Evolutionary conservation across 2,329 filamentous ascomycete genomes (phyloP).

Genomic region (Corinectria fuckeliana): DNA sequence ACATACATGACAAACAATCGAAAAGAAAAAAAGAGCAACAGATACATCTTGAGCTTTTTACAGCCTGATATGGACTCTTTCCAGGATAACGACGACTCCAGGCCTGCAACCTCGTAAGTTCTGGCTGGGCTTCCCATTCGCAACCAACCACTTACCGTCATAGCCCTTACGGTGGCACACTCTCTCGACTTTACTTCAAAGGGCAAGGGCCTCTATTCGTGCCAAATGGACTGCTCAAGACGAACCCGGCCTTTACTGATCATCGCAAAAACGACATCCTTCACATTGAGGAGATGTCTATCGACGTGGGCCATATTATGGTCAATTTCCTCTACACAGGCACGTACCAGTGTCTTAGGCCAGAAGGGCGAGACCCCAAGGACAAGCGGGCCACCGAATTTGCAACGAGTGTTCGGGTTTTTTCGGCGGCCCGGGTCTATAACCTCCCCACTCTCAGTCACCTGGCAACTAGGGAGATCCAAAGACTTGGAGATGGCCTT

Average conservation of each 20-base stretch:
- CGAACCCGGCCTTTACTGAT: not conserved
- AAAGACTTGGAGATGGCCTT: not conserved
- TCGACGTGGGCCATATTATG: not conserved
- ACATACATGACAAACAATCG: not conserved
- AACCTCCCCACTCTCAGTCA: not conserved
- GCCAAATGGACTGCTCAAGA: not conserved
- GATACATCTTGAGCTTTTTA: fast-evolving
- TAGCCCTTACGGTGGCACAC: not conserved
- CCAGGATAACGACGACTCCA: not conserved
- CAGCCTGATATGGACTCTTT: not conserved
- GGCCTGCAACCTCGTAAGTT: not conserved
- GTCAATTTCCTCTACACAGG: not conserved
- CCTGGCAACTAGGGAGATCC: not conserved
- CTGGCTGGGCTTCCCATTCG: not conserved
- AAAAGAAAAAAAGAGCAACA: not conserved
- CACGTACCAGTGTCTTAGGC: not conserved
- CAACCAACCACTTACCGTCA: not conserved
- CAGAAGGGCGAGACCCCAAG: not conserved
- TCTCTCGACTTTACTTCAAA: not conserved
- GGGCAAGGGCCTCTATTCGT: not conserved
- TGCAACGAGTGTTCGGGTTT: not conserved
- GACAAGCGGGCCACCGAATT: not conserved
- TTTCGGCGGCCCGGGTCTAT: not conserved
- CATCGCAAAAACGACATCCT: not conserved
- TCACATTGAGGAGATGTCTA: not conserved